Conservation (phyloP, 1,139 yeast species). For the Blastobotrys petasosporus region DNA sequence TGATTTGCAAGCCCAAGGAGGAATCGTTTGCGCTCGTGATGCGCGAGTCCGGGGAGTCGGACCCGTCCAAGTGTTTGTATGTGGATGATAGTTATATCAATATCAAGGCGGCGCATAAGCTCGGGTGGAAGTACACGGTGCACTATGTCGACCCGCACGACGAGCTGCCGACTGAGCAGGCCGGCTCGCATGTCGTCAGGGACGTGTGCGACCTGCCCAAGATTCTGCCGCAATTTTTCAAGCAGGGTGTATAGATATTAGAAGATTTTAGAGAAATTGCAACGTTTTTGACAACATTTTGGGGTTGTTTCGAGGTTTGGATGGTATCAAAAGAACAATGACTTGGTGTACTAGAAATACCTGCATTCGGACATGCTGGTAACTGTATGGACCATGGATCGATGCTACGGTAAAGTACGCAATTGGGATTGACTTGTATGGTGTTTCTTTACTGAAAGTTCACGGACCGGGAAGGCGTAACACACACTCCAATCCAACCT, state of each 20-base stretch:
- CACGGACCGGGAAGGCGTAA: no score
- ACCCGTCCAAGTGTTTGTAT: slow-evolving; percentile 49
- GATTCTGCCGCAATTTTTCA: slow-evolving; percentile 46
- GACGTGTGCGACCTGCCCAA: slow-evolving; percentile 44
- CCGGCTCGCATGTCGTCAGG: slow-evolving; percentile 41
- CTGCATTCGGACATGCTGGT: no score
- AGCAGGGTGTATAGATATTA: neutral
- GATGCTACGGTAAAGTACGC: no score
- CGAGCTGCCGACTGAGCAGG: slow-evolving; percentile 36
- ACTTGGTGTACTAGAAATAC: no score
- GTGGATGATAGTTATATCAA: slow-evolving; percentile 48
- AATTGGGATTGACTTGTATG: no score
- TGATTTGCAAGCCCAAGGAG: slow-evolving; percentile 83
- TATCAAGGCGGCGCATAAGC: slow-evolving; percentile 39
- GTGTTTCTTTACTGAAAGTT: no score
- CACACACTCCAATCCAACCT: no score
- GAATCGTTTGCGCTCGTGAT: slow-evolving; percentile 53
- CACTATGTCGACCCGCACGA: slow-evolving; percentile 55
- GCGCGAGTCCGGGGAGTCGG: slow-evolving; percentile 51
- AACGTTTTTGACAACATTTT: no score
- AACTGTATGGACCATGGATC: no score
- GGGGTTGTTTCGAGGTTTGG: no score
- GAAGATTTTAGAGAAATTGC: no score
- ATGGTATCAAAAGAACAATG: no score
- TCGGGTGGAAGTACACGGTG: slow-evolving; percentile 47